These are phyloP conservation scores for Vigna mungo DNA, from an alignment of 306 rosid species.

Conservation along the genomic window DNA sequence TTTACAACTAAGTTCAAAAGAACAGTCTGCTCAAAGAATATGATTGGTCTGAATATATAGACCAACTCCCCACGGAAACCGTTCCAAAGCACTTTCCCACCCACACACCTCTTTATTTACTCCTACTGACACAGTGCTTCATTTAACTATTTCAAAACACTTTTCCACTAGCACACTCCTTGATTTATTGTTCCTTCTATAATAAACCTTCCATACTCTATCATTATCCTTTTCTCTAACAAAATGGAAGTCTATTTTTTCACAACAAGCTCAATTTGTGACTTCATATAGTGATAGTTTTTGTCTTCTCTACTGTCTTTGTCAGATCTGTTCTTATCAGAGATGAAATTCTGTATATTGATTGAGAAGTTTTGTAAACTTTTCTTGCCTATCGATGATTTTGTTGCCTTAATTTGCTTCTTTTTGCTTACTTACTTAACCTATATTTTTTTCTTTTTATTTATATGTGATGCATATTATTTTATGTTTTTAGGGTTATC, in stretches of 20 bases:
- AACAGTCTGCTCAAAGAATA: too few relatives aligned
- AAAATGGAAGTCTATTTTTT: conserved; percentile 19
- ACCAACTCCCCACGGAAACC: too few relatives aligned
- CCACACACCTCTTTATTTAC: too few relatives aligned
- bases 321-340: conserved; percentile 5
- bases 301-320: conserved; percentile 23
- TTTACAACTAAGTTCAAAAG: too few relatives aligned
- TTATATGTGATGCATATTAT: conserved; percentile 4
- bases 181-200: too few relatives aligned
- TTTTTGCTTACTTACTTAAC: conserved; percentile 11
- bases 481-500: conserved; percentile 73
- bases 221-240: too few relatives aligned
- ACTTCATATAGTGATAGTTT: conserved; percentile 31
- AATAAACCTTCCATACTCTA: too few relatives aligned
- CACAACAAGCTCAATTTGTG: not conserved
- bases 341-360: conserved; percentile 31
- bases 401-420: conserved; percentile 24
- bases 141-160: too few relatives aligned
- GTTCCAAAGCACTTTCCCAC: too few relatives aligned
- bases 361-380: conserved; percentile 19
- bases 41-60: too few relatives aligned
- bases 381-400: conserved; percentile 21
- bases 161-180: too few relatives aligned
- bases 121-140: too few relatives aligned
- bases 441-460: conserved; percentile 16